Conservation (phyloP, 164 flowering plant species). For the Umbellularia californica region DNA sequence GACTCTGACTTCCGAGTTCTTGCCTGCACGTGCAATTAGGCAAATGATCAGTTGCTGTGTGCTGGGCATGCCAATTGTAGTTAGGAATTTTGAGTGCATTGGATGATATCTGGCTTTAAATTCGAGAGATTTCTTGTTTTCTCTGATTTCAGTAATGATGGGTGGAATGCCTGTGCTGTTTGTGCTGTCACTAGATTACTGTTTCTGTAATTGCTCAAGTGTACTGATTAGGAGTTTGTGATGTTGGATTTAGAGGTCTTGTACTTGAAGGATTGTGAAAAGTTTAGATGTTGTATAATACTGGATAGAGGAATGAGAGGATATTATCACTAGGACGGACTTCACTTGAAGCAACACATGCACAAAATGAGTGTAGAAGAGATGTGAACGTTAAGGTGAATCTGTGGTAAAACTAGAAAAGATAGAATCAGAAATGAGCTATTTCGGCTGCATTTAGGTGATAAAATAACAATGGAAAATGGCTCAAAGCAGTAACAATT, state of each 20-base stretch:
- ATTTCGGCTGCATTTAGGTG: no score
- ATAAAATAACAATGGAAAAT: no score
- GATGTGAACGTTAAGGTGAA: no score
- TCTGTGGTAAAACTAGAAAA: no score
- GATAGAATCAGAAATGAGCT: no score
- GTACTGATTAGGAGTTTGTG: not conserved
- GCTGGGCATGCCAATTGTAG: not conserved
- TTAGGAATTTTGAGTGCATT: not conserved
- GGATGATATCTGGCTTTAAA: not conserved
- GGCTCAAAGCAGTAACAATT: no score
- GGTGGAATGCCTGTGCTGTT: not conserved
- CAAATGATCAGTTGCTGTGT: no score
- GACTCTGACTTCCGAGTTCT: not conserved
- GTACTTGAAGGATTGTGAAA: not conserved
- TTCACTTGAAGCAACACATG: not conserved
- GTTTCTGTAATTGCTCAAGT: not conserved
- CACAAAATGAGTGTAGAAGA: not conserved
- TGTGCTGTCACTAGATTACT: not conserved
- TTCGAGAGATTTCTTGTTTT: not conserved
- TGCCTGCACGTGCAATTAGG: no score
- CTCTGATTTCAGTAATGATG: not conserved
- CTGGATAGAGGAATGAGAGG: not conserved
- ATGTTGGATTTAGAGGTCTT: not conserved
- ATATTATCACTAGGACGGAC: not conserved
- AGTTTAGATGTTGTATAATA: not conserved